Base-by-base conservation (phyloP, 305 asterid species). In the Solanum hybrid region DNA sequence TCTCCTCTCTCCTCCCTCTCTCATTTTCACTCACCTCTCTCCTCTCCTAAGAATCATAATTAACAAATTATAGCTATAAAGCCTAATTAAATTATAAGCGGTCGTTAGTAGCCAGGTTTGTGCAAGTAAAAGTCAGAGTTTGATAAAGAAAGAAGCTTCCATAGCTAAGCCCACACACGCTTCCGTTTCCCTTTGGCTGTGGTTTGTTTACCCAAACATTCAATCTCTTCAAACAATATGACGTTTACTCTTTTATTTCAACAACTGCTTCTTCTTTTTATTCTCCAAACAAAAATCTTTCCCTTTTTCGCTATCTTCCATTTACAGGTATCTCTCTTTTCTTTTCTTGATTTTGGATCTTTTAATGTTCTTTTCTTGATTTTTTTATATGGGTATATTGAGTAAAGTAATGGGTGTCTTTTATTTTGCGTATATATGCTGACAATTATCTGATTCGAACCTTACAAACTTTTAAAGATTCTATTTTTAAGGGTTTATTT, bases 261-360 rank as follows among this genome's bases (percentile, higher is more conserved):
- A 81, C 22, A 7, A 72, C 78, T 82, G 31, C 72, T 20, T 46
- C 60, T 4, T 46, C 0, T 20, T 56, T 7, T 22, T 10, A 20
- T 85, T 14, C 13, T 40, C 88, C 26, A 56, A 85, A 38, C 12
- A 82, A 27, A 51, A 5, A 46, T 46, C 60, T 46, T 46, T 46
- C 87, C 29, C 38, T 56, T 85, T 85, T 85, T 38, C 13, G 46
- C 46, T 85, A 85, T 85, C 88, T 85, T 56, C 88, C 88, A 6
- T 85, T 85, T 38, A 85, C 88, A 85, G 88, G 88, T 56, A 85
- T 85, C 88, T 79, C 32, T 46, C 40, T 85, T 85, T 85, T 60
- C 32, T 85, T 85, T 46, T 85, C 77, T 56, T 85, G 29, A 31
- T 31, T 84, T 84, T 82, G 87, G 72, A 29, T 82, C 66, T 16